phyloP scores from a whole-genome alignment of 2,329 filamentous ascomycete species.

The Colletotrichum filicis region DNA sequence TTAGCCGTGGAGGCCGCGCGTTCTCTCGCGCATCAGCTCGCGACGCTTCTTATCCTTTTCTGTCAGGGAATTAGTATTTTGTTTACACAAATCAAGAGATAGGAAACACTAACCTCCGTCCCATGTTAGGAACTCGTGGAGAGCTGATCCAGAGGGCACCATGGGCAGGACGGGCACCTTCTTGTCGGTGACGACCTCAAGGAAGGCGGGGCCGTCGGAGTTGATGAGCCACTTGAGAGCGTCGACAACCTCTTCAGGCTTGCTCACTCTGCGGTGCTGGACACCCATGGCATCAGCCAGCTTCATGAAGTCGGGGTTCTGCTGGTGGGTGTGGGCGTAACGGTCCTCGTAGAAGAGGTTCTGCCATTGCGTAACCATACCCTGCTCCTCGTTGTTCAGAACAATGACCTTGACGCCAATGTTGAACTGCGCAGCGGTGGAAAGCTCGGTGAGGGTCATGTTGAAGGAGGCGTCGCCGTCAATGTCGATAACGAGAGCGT shows the following conservation, averaged over 20 bases:
- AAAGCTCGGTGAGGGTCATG: slow-evolving; percentile 97
- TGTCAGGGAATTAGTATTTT: slow-evolving; percentile 51
- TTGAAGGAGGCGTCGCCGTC: slow-evolving; percentile 99
- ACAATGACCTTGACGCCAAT: slow-evolving; percentile 96
- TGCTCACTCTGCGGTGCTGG: slow-evolving; percentile 76
- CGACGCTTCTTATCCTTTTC: slow-evolving; percentile 76
- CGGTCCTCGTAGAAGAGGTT: slow-evolving; percentile 97
- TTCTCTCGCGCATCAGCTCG: slow-evolving; percentile 74
- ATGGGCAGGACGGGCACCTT: slow-evolving; percentile 97
- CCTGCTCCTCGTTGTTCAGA: slow-evolving; percentile 97
- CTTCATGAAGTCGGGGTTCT: slow-evolving; percentile 96
- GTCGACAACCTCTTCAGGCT: slow-evolving; percentile 81
- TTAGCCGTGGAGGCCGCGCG: slow-evolving; percentile 52
- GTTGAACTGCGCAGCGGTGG: slow-evolving; percentile 93
- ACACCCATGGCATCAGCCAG: slow-evolving; percentile 92
- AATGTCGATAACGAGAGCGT: slow-evolving; percentile 92
- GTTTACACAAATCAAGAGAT: neutral
- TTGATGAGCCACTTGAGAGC: slow-evolving; percentile 90
- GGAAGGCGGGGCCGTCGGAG: slow-evolving; percentile 87
- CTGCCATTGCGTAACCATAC: slow-evolving; percentile 99
- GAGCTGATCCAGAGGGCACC: slow-evolving; percentile 87
- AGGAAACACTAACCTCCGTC: slow-evolving; percentile 72
- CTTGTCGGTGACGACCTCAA: slow-evolving; percentile 92
- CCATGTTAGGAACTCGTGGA: slow-evolving; percentile 95
- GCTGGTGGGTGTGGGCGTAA: slow-evolving; percentile 91